phyloP scores from a whole-genome alignment of 257 asterid genomes.

The Eucommia ulmoides region DNA sequence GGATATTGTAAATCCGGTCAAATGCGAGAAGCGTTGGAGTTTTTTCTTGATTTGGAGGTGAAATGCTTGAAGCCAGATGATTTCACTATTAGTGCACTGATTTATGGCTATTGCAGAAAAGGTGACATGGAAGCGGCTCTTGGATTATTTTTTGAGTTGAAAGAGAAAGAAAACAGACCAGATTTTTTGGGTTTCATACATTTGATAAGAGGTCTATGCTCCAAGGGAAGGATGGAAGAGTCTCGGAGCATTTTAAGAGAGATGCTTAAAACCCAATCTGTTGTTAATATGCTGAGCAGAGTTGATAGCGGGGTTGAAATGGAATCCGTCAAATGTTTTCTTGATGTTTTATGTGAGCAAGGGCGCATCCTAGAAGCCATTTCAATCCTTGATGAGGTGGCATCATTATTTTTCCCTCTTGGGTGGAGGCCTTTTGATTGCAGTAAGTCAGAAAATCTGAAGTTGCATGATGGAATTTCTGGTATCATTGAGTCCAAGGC shows the following conservation, averaged over 20 bases:
- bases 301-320: slow-evolving; percentile 37
- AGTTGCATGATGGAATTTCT: slow-evolving; percentile 13
- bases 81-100: slow-evolving; percentile 63
- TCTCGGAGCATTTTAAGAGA: slow-evolving; percentile 58
- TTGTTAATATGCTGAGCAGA: slow-evolving; percentile 36
- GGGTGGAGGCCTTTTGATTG: slow-evolving; percentile 14
- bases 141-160: slow-evolving; percentile 40
- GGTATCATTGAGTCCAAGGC: slow-evolving; percentile 7
- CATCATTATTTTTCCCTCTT: slow-evolving; percentile 27
- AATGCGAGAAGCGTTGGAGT: slow-evolving; percentile 44
- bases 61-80: slow-evolving; percentile 51
- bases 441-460: slow-evolving; percentile 4
- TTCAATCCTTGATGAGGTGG: slow-evolving; percentile 62
- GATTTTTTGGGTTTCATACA: slow-evolving; percentile 75
- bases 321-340: slow-evolving; percentile 51
- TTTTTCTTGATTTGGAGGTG: slow-evolving; percentile 47
- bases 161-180: slow-evolving; percentile 41
- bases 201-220: slow-evolving; percentile 59
- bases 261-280: slow-evolving; percentile 58
- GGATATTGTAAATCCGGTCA: slow-evolving; percentile 62
- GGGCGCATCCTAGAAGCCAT: slow-evolving; percentile 72
- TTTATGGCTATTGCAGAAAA: slow-evolving; percentile 55
- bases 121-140: slow-evolving; percentile 94
- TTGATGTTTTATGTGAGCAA: slow-evolving; percentile 56
- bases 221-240: slow-evolving; percentile 97